phyloP scores from a whole-genome alignment of 2,329 filamentous ascomycete species.

The Colletotrichum sp. region DNA sequence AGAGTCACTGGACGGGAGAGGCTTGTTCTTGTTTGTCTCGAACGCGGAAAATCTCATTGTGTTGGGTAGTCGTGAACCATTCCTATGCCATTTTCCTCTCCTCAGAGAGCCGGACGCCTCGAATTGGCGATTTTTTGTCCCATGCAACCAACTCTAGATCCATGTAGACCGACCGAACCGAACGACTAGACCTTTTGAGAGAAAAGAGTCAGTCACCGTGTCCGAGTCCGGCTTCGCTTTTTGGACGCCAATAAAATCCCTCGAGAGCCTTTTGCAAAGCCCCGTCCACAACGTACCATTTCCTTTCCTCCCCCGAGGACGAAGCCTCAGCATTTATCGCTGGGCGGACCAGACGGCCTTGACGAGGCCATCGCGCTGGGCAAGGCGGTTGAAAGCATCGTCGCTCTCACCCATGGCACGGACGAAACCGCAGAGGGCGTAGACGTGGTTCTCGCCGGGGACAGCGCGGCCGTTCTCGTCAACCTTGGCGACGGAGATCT shows the following conservation, averaged over 20 bases:
- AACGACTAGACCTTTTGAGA: slow-evolving; percentile 18
- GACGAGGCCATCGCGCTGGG: slow-evolving; percentile 94
- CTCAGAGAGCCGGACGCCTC: slow-evolving; percentile 48
- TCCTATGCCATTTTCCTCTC: slow-evolving; percentile 24
- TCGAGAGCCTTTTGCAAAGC: not conserved
- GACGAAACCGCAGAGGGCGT: slow-evolving; percentile 97
- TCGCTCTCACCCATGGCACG: slow-evolving; percentile 98
- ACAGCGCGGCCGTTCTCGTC: slow-evolving; percentile 96
- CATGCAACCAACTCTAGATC: slow-evolving; percentile 25
- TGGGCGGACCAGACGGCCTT: slow-evolving; percentile 94
- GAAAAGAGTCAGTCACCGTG: not conserved
- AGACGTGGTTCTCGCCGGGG: slow-evolving; percentile 96
- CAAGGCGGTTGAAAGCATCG: slow-evolving; percentile 92
- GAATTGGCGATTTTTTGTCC: slow-evolving; percentile 36
- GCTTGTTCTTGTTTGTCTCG: slow-evolving; percentile 36
- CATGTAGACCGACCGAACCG: slow-evolving; percentile 26
- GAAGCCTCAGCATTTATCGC: slow-evolving; percentile 52
- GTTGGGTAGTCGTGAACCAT: slow-evolving; percentile 25
- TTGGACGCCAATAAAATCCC: not conserved
- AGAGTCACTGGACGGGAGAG: not conserved
- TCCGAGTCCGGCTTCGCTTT: not conserved
- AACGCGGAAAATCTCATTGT: slow-evolving; percentile 35
- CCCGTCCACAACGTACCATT: slow-evolving; percentile 14
- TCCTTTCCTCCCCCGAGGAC: slow-evolving; percentile 9
- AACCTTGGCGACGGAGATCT: slow-evolving; percentile 97